Evolutionary conservation across 2,329 filamentous ascomycete genomes (phyloP).

Genomic region (Fusarium sp.): DNA sequence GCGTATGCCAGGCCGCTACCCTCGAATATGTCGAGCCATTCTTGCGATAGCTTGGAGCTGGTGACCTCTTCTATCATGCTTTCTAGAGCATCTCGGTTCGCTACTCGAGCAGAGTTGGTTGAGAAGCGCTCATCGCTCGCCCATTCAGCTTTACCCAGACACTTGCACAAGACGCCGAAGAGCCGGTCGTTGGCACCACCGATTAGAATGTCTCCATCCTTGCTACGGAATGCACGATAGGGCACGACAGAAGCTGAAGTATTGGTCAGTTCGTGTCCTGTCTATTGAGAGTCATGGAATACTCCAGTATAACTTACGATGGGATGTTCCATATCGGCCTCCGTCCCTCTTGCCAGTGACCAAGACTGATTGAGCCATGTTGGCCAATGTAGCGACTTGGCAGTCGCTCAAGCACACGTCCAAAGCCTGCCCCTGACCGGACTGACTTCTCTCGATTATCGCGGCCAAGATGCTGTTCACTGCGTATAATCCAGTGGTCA

Average conservation of each 20-base stretch:
- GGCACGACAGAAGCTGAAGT: constrained; percentile 88
- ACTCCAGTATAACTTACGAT: constrained; percentile 67
- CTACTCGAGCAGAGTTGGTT: constrained; percentile 70
- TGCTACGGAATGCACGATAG: constrained; percentile 83
- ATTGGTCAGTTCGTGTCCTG: accelerated
- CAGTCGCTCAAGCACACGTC: constrained; percentile 91
- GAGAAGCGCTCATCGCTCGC: constrained; percentile 66
- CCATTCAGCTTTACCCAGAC: constrained; percentile 67
- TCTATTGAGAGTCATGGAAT: too few species aligned
- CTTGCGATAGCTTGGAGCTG: constrained; percentile 77
- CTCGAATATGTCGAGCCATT: constrained; percentile 87
- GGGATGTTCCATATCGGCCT: constrained; percentile 92
- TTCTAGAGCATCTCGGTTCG: constrained; percentile 80
- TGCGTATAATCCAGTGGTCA: constrained; percentile 93
- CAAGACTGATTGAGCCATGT: constrained; percentile 90
- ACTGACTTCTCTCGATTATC: constrained; percentile 75
- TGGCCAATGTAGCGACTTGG: constrained; percentile 91
- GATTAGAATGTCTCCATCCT: constrained; percentile 73
- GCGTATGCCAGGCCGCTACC: constrained; percentile 89
- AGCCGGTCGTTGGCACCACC: constrained; percentile 76
- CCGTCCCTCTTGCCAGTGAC: constrained; percentile 86
- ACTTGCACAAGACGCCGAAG: constrained; percentile 70
- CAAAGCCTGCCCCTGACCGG: constrained; percentile 86
- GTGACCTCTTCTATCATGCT: constrained; percentile 79
- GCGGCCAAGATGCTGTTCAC: constrained; percentile 94